Conservation (phyloP, 2,329 filamentous ascomycete genomes). For the Aplosporella prunicola region DNA sequence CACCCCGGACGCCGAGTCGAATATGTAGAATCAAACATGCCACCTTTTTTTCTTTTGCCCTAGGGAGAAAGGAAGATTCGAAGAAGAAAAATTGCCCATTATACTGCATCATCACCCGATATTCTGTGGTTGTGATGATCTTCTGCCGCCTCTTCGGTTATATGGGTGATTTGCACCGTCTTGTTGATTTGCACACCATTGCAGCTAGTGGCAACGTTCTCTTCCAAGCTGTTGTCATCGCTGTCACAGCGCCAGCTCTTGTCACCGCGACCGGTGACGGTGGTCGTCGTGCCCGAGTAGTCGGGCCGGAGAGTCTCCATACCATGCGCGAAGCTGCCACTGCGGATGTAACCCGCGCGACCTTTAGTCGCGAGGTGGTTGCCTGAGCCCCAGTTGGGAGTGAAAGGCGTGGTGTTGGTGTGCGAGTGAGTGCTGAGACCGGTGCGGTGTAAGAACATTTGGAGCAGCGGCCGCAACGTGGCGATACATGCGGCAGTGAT, state of each 20-base stretch:
- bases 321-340: conserved; percentile 5
- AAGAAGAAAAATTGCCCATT: no score
- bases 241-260: conserved; percentile 3
- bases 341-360: conserved; percentile 13
- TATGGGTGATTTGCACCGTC: conserved; percentile 7
- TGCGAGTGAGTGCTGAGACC: conserved; percentile 16
- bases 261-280: conserved; percentile 7
- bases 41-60: no score
- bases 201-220: conserved; percentile 3
- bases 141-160: no score
- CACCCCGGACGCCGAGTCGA: no score
- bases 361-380: conserved; percentile 9
- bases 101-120: no score
- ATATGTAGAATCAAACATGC: no score
- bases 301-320: conserved; percentile 10
- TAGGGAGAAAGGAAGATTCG: no score
- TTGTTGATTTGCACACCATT: conserved; percentile 7
- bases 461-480: conserved; percentile 41
- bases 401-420: conserved; percentile 4
- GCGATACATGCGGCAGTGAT: conserved; percentile 41
- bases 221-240: conserved; percentile 6
- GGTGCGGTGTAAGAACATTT: conserved; percentile 17
- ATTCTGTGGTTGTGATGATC: no score
- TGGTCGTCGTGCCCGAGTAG: conserved; percentile 10
- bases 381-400: conserved; percentile 4